Conservation (phyloP, 2,329 filamentous ascomycete species). For the Graphium sp. region DNA sequence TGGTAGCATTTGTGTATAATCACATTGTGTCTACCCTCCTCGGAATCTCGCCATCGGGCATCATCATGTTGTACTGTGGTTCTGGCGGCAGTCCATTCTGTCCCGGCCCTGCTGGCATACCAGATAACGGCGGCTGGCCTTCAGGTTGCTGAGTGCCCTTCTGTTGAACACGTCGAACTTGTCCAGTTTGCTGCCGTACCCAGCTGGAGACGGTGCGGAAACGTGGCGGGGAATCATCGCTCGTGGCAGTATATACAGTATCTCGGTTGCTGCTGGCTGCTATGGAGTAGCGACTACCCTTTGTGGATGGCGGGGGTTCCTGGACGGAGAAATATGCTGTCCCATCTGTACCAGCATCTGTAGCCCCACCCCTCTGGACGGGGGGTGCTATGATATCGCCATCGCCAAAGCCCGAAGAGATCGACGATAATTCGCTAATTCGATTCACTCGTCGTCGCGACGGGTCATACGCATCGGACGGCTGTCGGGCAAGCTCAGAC, state of each 20-base stretch:
- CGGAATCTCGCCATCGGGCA: constrained; percentile 29
- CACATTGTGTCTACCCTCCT: constrained; percentile 25
- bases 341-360: not conserved
- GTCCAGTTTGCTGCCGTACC: constrained; percentile 46
- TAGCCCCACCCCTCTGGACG: too few relatives aligned
- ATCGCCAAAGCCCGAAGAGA: constrained; percentile 49
- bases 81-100: constrained; percentile 21
- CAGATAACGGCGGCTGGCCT: constrained; percentile 21
- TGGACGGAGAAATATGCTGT: not conserved
- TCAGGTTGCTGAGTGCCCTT: constrained; percentile 11
- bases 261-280: constrained; percentile 19
- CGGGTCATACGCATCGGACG: constrained; percentile 18
- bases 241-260: constrained; percentile 33
- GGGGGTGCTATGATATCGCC: constrained; percentile 35
- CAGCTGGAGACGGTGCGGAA: constrained; percentile 45
- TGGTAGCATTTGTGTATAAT: too few relatives aligned
- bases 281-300: constrained; percentile 14
- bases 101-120: constrained; percentile 14
- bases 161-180: constrained; percentile 28
- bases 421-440: constrained; percentile 35
- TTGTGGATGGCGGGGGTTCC: constrained; percentile 2
- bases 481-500: constrained; percentile 18
- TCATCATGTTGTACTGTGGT: constrained; percentile 31
- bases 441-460: constrained; percentile 18
- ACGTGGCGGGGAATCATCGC: constrained; percentile 33